Conservation (phyloP, 495 filamentous ascomycete species). For the Neurospora sp. region DNA sequence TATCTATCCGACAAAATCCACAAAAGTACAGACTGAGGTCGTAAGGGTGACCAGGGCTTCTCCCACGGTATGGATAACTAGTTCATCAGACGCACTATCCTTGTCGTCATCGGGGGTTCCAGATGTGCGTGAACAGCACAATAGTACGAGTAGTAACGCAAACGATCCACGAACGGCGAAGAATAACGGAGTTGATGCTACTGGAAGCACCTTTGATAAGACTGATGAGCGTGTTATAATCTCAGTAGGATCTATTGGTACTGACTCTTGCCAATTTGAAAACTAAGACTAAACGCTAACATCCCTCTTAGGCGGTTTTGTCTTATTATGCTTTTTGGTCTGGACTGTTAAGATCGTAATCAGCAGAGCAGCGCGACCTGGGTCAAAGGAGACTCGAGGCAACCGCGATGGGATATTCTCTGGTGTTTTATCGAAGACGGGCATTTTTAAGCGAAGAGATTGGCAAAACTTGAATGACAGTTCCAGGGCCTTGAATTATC, state of each 20-base stretch:
- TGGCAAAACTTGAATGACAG: conserved; percentile 16
- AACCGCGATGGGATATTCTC: neutral
- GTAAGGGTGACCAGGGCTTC: neutral
- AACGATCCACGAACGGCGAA: neutral
- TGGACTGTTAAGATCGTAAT: conserved; percentile 29
- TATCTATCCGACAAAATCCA: neutral
- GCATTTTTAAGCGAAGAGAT: conserved; percentile 7
- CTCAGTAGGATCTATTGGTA: conserved; percentile 41
- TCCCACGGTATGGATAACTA: neutral
- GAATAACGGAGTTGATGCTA: conserved; percentile 4
- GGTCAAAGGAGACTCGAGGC: conserved; percentile 11
- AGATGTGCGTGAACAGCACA: neutral
- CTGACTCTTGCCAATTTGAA: neutral
- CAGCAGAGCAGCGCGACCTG: conserved; percentile 12
- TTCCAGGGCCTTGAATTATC: neutral
- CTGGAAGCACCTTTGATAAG: conserved; percentile 15
- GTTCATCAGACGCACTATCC: neutral
- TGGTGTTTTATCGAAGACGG: neutral
- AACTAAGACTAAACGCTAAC: neutral
- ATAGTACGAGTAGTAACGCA: neutral
- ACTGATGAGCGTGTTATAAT: conserved; percentile 35
- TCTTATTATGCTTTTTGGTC: conserved; percentile 29
- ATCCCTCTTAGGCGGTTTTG: conserved; percentile 25
- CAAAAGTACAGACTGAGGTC: neutral
- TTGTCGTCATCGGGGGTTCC: neutral